Evolutionary conservation across 306 rosid species (phyloP).

Genomic region (Vigna trinervia): DNA sequence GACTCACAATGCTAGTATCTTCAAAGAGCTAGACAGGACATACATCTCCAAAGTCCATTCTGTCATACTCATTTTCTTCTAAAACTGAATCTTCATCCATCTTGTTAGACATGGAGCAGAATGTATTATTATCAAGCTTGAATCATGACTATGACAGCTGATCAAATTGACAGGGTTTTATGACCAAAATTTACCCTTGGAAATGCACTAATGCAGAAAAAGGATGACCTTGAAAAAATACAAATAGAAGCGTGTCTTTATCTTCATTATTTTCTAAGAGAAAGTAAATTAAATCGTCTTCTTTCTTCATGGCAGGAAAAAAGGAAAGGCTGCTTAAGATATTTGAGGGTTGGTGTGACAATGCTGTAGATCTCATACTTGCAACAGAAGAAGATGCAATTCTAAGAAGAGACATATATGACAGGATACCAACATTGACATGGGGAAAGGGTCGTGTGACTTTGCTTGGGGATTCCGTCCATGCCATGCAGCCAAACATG

Average conservation of each 20-base stretch:
- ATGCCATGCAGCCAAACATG: conserved; percentile 92
- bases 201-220: not conserved
- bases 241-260: not conserved
- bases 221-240: not conserved
- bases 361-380: conserved; percentile 72
- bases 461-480: conserved; percentile 84
- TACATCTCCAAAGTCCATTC: not conserved
- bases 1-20: too few relatives aligned
- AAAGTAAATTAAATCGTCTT: not conserved
- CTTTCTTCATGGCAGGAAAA: conserved; percentile 56
- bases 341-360: conserved; percentile 90
- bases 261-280: conserved; percentile 1
- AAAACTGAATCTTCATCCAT: conserved; percentile 21
- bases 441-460: conserved; percentile 89
- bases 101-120: conserved; percentile 17
- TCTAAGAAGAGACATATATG: conserved; percentile 84
- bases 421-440: conserved; percentile 63
- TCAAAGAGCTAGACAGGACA: too few relatives aligned
- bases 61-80: not conserved
- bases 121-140: conserved; percentile 15
- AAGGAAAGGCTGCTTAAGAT: conserved; percentile 74
- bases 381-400: conserved; percentile 77
- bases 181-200: conserved; percentile 1
- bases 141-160: conserved; percentile 1
- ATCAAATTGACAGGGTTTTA: not conserved